These are phyloP conservation scores for Penicillium capsulatum DNA, from an alignment of 2,329 filamentous ascomycete genomes.

Conservation along the genomic window DNA sequence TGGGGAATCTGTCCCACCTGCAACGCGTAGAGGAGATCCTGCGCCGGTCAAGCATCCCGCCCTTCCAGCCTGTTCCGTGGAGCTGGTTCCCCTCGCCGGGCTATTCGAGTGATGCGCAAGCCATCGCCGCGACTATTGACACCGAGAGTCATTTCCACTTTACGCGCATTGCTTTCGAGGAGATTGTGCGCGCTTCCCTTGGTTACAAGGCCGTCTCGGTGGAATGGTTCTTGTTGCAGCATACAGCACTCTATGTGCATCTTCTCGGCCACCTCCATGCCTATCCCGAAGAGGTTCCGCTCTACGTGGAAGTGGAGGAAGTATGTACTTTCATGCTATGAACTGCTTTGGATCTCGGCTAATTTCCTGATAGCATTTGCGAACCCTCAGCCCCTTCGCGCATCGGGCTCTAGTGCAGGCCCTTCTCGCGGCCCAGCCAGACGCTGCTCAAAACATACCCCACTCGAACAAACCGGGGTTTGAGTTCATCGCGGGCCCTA, in stretches of 20 bases:
- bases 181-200: conserved; percentile 38
- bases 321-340: too few relatives aligned
- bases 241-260: conserved; percentile 34
- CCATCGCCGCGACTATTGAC: conserved; percentile 35
- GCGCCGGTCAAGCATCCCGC: conserved; percentile 27
- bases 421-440: conserved; percentile 24
- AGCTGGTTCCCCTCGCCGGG: conserved; percentile 34
- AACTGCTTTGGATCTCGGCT: not conserved
- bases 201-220: conserved; percentile 33
- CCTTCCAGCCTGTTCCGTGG: conserved; percentile 29
- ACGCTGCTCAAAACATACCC: conserved; percentile 12
- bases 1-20: conserved; percentile 30
- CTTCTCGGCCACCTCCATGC: conserved; percentile 31
- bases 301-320: conserved; percentile 37
- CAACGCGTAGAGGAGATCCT: conserved; percentile 42
- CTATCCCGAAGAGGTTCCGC: conserved; percentile 29
- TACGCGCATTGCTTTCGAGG: conserved; percentile 37
- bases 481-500: conserved; percentile 37
- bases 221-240: conserved; percentile 40
- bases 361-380: conserved; percentile 30
- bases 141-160: conserved; percentile 41
- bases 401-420: conserved; percentile 33
- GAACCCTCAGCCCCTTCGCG: conserved; percentile 36
- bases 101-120: conserved; percentile 17
- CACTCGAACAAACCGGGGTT: conserved; percentile 21